A percentile compares a stretch with the other conserved stretches of the same genome.
Conservation (phyloP, 2,329 filamentous ascomycete species). For the Aspergillus fructus region DNA sequence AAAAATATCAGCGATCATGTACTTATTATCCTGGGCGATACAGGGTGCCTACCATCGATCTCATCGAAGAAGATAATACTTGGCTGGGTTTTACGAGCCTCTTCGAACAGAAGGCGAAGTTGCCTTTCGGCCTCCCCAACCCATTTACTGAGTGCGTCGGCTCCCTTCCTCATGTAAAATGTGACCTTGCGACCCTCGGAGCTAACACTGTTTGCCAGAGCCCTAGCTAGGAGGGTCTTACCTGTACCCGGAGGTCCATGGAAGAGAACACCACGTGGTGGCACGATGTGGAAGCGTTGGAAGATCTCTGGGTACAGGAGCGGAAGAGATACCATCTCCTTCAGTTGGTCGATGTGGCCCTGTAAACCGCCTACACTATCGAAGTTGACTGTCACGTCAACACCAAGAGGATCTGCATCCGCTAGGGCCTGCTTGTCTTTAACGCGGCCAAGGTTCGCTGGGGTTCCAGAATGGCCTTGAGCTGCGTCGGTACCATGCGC, state of each 20-base stretch:
- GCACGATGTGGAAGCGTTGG: slow-evolving; percentile 84
- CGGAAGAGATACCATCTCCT: slow-evolving; percentile 97
- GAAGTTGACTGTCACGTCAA: slow-evolving; percentile 90
- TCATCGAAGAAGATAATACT: slow-evolving; percentile 99
- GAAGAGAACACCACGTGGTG: slow-evolving; percentile 91
- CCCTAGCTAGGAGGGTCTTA: slow-evolving; percentile 93
- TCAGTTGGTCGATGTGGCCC: slow-evolving; percentile 92
- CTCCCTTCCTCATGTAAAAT: slow-evolving; percentile 99
- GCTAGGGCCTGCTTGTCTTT: slow-evolving; percentile 90
- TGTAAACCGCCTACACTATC: slow-evolving; percentile 90
- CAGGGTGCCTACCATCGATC: slow-evolving; percentile 69
- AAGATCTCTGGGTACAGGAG: slow-evolving; percentile 95
- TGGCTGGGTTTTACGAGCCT: slow-evolving; percentile 90
- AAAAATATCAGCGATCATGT: neutral
- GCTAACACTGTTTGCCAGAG: slow-evolving; percentile 86
- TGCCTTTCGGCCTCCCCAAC: slow-evolving; percentile 97
- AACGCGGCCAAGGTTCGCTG: slow-evolving; percentile 86
- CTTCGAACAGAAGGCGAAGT: slow-evolving; percentile 87
- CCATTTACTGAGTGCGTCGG: slow-evolving; percentile 97
- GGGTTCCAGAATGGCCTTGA: slow-evolving; percentile 58
- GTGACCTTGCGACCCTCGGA: slow-evolving; percentile 91
- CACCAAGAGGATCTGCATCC: slow-evolving; percentile 90
- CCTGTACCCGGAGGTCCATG: slow-evolving; percentile 96
- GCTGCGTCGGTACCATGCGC: slow-evolving; percentile 57
- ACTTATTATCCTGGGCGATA: neutral